Conservation (phyloP, 208 protist genomes). For the Acanthamoeba sp. region DNA sequence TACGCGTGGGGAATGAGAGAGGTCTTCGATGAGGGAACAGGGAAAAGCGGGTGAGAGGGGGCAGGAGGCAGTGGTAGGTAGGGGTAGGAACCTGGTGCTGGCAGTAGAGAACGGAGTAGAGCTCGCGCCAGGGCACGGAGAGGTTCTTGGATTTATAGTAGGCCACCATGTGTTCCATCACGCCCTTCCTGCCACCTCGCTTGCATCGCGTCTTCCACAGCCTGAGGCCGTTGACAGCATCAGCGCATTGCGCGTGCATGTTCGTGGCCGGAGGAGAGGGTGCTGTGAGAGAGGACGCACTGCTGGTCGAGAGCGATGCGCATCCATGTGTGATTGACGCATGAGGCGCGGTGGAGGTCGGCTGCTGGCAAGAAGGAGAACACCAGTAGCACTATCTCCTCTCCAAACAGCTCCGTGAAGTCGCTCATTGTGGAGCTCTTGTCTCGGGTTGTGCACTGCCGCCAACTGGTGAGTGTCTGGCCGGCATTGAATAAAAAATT, state of each 20-base stretch:
- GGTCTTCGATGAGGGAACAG: background rate
- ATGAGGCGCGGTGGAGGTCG: background rate
- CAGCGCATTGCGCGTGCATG: too few relatives aligned
- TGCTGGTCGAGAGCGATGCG: slow-evolving; percentile 29
- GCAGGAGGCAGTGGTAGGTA: background rate
- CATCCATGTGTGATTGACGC: slow-evolving; percentile 19
- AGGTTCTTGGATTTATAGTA: background rate
- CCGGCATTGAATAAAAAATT: too few relatives aligned
- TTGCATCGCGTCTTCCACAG: slow-evolving; percentile 6
- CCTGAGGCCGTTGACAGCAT: background rate
- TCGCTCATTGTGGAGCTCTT: background rate
- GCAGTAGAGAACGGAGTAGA: background rate
- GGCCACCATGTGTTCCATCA: background rate
- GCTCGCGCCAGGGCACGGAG: background rate
- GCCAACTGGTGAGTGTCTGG: too few relatives aligned
- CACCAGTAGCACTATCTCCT: slow-evolving; percentile 9
- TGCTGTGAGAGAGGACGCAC: background rate
- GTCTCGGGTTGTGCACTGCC: too few relatives aligned
- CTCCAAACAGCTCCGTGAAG: slow-evolving; percentile 31
- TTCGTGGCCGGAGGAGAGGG: too few relatives aligned
- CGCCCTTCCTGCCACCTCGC: background rate
- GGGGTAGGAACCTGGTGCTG: background rate
- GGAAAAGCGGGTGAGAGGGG: background rate
- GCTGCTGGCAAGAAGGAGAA: slow-evolving; percentile 33
- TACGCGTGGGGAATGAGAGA: background rate